Conservation (phyloP, 441 rosid genomes). For the Populus tomentosa region DNA sequence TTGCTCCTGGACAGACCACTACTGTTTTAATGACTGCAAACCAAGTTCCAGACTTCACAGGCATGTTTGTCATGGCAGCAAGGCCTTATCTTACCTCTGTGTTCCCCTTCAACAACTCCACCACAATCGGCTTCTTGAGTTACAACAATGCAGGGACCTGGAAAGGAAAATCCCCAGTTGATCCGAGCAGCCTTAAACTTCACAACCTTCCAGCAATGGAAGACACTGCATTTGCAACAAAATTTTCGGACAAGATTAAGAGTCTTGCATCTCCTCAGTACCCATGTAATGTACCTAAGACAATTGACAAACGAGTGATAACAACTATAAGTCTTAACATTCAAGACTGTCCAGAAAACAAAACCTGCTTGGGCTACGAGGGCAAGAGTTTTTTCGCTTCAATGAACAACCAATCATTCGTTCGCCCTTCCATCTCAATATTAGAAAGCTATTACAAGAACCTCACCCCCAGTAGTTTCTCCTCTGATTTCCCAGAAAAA, state of each 20-base stretch:
- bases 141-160: constrained; percentile 19
- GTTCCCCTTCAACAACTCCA: constrained; percentile 51
- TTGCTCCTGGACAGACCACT: constrained; percentile 63
- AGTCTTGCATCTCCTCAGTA: constrained; percentile 44
- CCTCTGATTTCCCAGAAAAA: constrained; percentile 40
- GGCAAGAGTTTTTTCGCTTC: constrained; percentile 49
- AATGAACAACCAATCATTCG: constrained; percentile 58
- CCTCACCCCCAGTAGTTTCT: constrained; percentile 12
- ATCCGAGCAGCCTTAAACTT: constrained; percentile 1
- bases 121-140: constrained; percentile 41
- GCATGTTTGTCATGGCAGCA: constrained; percentile 41
- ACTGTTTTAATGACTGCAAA: constrained; percentile 41
- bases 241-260: constrained; percentile 25
- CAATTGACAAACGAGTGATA: constrained; percentile 41
- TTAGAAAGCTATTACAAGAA: constrained; percentile 41
- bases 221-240: constrained; percentile 41
- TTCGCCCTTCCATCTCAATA: constrained; percentile 37
- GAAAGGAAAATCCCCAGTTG: constrained; percentile 4
- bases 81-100: constrained; percentile 45
- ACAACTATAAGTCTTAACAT: constrained; percentile 45
- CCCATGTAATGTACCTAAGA: constrained; percentile 51
- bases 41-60: constrained; percentile 29
- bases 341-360: constrained; percentile 39
- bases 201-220: constrained; percentile 33
- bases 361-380: constrained; percentile 33